Base-by-base conservation (phyloP, 2,329 filamentous ascomycete species). In the Akanthomyces uredinophilus region DNA sequence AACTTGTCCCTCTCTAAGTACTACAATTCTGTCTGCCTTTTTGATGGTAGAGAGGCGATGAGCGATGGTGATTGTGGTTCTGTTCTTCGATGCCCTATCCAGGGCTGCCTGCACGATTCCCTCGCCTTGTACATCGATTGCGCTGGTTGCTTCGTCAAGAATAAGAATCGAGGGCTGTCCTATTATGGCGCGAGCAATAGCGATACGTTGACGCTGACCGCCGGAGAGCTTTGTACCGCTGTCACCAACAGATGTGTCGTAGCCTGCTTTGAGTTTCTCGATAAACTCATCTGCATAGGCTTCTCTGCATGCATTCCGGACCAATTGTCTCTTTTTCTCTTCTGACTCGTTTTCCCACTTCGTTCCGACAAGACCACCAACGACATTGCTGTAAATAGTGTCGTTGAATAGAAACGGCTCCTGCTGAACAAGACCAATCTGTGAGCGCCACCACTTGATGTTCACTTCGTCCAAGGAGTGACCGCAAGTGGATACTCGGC, bases 11-110 rank as follows among this genome's bases (percentile, higher is more conserved):
- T 88, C 83, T 54, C 88, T 82, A 60, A 96, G 74, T 1, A 96
- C 91, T 7, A 92, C 78, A 60, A 96, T 96, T 41, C 87, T 84
- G 69, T 96, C 88, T 3, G 91, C 91, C 65, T 89, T 85, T 72
- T 87, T 88, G 68, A 92, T 89, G 0, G 89, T 92, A 0, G 87
- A 89, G 3, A 92, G 78, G 4, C 89, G 80, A 72, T 92, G 88
- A 1, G 90, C 89, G 66, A 93, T 89, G 20, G 88, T 85, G 62
- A 92, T 87, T 0, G 87, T 91, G 0, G 88, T 91, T 13, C 88
- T 79, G 59, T 83, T 81, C 63, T 81, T 72, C 0, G 87, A 86
- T 2, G 88, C 81, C 43, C 80, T 78, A 65, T 87, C 82, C 14
- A 57, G 24, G 27, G 88, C 82, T 51, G 82, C 81, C 68, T 91